Conservation (phyloP, 768 basidiomycete genomes). For the Porphyrellus cyaneotinctus region DNA sequence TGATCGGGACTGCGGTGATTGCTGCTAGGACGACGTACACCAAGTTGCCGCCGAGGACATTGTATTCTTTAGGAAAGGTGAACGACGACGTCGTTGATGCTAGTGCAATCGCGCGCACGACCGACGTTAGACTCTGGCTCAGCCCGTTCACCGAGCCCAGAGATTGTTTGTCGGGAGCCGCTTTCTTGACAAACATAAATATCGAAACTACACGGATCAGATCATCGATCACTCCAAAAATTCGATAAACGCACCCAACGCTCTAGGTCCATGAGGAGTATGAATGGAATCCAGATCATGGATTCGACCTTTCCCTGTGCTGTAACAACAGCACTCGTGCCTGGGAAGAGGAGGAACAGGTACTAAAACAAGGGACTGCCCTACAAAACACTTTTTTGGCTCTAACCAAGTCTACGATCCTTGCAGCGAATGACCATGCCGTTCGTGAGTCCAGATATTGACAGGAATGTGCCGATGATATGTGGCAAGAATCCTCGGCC, state of each 20-base stretch:
- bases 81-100: slow-evolving; percentile 49
- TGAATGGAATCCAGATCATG: slow-evolving; percentile 32
- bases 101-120: slow-evolving; percentile 48
- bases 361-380: slow-evolving; percentile 37
- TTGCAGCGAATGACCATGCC: slow-evolving; percentile 39
- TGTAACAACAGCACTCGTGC: slow-evolving; percentile 40
- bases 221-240: not conserved
- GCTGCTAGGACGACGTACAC: slow-evolving; percentile 42
- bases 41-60: slow-evolving; percentile 47
- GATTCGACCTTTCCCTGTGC: slow-evolving; percentile 29
- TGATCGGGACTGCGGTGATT: slow-evolving; percentile 24
- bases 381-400: slow-evolving; percentile 38
- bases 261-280: slow-evolving; percentile 38
- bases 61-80: slow-evolving; percentile 46
- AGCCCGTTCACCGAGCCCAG: slow-evolving; percentile 59
- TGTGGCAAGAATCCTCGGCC: slow-evolving; percentile 41
- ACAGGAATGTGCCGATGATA: slow-evolving; percentile 39
- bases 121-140: slow-evolving; percentile 43
- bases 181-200: slow-evolving; percentile 50
- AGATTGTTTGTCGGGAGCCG: slow-evolving; percentile 48
- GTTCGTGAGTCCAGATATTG: slow-evolving; percentile 33
- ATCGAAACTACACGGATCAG: slow-evolving; percentile 36
- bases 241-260: slow-evolving; percentile 30
- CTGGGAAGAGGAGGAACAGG: slow-evolving; percentile 42
- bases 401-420: slow-evolving; percentile 39